phyloP scores from a whole-genome alignment of 2,329 filamentous ascomycete genomes.

The Aspergillus sp. region DNA sequence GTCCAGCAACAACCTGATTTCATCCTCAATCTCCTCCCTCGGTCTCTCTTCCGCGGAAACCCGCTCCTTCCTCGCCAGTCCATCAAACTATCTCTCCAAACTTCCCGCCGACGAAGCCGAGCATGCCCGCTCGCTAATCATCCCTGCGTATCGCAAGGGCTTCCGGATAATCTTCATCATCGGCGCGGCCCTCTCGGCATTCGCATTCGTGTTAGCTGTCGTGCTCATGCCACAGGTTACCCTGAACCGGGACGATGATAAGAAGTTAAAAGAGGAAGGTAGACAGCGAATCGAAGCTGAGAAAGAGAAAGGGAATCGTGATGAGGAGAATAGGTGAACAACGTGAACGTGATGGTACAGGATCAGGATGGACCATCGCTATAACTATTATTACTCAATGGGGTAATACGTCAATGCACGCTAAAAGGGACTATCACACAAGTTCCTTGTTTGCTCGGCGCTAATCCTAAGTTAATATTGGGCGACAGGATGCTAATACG shows the following conservation, averaged over 20 bases:
- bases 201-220: constrained; percentile 28
- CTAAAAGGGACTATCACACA: no score
- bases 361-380: no score
- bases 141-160: constrained; percentile 31
- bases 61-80: constrained; percentile 23
- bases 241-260: constrained; percentile 23
- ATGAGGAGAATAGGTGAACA: constrained; percentile 9
- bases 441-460: no score
- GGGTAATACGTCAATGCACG: no score
- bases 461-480: no score
- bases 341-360: background rate
- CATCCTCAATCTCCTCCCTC: constrained; percentile 19
- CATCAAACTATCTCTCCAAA: constrained; percentile 22
- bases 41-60: constrained; percentile 15
- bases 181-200: constrained; percentile 28
- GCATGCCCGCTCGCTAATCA: constrained; percentile 21
- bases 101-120: constrained; percentile 17
- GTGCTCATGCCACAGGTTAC: constrained; percentile 33
- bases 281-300: constrained; percentile 12
- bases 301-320: constrained; percentile 5
- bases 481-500: no score
- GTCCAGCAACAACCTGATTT: constrained; percentile 25
- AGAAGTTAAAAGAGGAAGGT: constrained; percentile 23
- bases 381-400: no score
- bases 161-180: constrained; percentile 38